Base-by-base conservation (phyloP, 73 alveolate genomes). In the Symbiodinium pilosum region DNA sequence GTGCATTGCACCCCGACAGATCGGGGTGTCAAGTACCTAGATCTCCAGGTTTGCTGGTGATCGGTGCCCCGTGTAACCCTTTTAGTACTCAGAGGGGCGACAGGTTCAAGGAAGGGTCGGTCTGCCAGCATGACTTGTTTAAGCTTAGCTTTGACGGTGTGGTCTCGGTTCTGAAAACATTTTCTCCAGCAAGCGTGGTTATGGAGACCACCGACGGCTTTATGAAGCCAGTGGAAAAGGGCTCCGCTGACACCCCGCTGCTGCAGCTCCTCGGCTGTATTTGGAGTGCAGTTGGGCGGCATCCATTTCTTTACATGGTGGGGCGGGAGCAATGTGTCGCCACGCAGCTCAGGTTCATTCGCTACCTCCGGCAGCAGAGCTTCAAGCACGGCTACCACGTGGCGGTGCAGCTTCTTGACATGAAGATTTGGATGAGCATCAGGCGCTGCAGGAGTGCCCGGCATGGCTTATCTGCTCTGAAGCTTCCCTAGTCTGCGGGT, bases 61-160 rank as follows among this genome's bases (percentile, higher is more conserved):
- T 83, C 30, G 89, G 89, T 4, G 68, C 89, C 38, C 89, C 89
- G 4, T 83, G 89, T 51, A 83, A 83, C 26, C 89, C 89, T 6
- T 83, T 83, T 38, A 9, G 40, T 4, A 39, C 26, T 16, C 89
- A 83, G 64, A 56, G 89, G 38, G 40, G 36, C 11, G 68, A 21
- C 32, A 56, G 89, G 6, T 83, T 83, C 64, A 12, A 34, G 2
- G 42, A 18, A n/a, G 40, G 24, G 24, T 7, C 40, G 20, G 64
- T 40, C 39, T 32, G 4, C 8, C 68, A 12, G n/a, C 89, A 83
- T n/a, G 40, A 56, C n/a, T 7, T 83, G 40, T 9, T 9, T 4
- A 51, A 40, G 64, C 64, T 39, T 34, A 40, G 68, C n/a, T 83
- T 83, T 8, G 68, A 11, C 40, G 89, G 68, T 11, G 68, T 40